Evolutionary conservation across 129 eudicot genomes (phyloP), one percentile per base, ranked within the genome.

Genomic region (Escallonia herrerae): DNA sequence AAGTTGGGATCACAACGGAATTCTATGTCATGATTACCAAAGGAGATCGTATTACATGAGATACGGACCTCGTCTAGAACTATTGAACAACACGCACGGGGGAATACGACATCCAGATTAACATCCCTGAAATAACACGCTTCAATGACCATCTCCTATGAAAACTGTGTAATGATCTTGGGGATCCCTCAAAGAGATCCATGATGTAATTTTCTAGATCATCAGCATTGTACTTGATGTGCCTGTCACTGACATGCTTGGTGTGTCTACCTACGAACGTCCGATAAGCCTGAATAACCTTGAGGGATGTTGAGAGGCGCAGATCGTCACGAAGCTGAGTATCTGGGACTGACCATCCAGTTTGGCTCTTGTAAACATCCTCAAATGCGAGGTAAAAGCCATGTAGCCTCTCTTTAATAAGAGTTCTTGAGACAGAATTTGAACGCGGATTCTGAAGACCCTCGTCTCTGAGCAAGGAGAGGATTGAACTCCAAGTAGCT

Each of bases 291-390:
- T 82, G 86, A 38, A 81, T 59, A 7, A 74, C 77, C 58, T 81
- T 81, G 55, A 77, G 83, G 0, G 86, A 81, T 58, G 77, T 77
- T 40, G 86, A 81, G 44, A 81, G 77, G 59, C 82, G 65, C 56
- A 81, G 86, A 44, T 81, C 86, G 41, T 74, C 76, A 39, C 86
- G 81, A 12, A 81, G 82, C 56, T 81, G 86, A 50, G 82, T 55
- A 70, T 81, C 83, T 41, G 86, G 82, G 38, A 81, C 86, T 72
- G 77, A 77, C 82, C 86, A 81, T 15, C 71, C 80, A 0, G 86
- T 77, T 65, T 81, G 86, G 46, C 62, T 57, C 54, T 80, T 69
- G 53, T 81, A 81, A 38, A 81, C 66, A 11, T 81, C 86, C 58
- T 81, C 86, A 62, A 81, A n/a, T n/a, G n/a, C n/a, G n/a, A n/a